Evolutionary conservation across 305 asterid species (phyloP), one percentile per base, ranked within the genome.

Genomic region (Ilex paraguariensis): DNA sequence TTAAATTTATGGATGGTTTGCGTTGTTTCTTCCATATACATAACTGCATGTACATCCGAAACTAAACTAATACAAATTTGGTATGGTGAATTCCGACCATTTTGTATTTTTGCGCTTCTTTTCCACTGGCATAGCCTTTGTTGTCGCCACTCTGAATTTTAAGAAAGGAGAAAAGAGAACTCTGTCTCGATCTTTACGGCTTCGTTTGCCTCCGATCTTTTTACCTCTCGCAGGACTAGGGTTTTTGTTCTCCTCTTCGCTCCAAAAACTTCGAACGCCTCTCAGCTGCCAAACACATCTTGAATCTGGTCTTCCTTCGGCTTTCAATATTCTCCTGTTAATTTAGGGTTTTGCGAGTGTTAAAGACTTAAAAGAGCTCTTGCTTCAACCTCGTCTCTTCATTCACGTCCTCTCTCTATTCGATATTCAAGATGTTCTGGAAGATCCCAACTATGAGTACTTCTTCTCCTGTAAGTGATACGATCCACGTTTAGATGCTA

Each of bases 391-490:
- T 56, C 60, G 10, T 54, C 30, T 15, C 10, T 54, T 2, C 56
- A 42, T 61, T 61, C 49, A 33, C 61, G 63, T 54, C 61, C 62
- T 54, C 44, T 56, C 45, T 65, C 76, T 32, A 50, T 21, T 1
- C 1, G 28, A 21, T 21, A 21, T 21, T 56, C 73, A 77, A 70
- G 50, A 89, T 92, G 98, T 92, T 92, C 71, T 92, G 97, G 98
- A 89, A 92, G 82, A 91, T 89, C 68, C 73, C 97, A 12, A 64
- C 95, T 62, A 81, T 92, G 30, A 82, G 97, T 13, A 71, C 96
- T 60, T 79, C 97, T 58, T 89, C 98, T 50, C 98, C 98, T 21
- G 98, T 92, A 79, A 84, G 89, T 80, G 28, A 21, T 62, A 71
- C 13, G 81, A 62, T 79, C 72, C 61, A 36, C 66, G 32, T 63